A percentile compares a stretch with the other conserved stretches of the same genome.
Conservation (phyloP, 805 yeast species). For the Lachancea meyersii region DNA sequence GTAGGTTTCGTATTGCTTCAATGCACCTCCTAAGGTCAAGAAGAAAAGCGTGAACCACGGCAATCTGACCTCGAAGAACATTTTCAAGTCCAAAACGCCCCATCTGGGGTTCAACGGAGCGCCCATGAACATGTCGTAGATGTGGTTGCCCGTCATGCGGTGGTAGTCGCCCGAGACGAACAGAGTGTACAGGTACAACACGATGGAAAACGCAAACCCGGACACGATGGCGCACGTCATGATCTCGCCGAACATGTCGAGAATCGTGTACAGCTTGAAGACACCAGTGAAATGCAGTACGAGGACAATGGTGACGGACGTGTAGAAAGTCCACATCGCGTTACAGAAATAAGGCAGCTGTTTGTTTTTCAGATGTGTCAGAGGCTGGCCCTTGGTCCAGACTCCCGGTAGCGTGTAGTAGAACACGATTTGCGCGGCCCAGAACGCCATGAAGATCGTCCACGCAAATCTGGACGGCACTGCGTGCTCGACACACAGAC, state of each 20-base stretch:
- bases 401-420: slow-evolving; percentile 87
- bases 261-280: slow-evolving; percentile 64
- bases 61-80: slow-evolving; percentile 94
- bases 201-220: slow-evolving; percentile 66
- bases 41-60: slow-evolving; percentile 93
- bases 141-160: slow-evolving; percentile 82
- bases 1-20: slow-evolving; percentile 74
- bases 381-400: slow-evolving; percentile 92
- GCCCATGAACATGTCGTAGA: slow-evolving; percentile 94
- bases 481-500: slow-evolving; percentile 45
- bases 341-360: slow-evolving; percentile 91
- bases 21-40: slow-evolving; percentile 63
- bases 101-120: slow-evolving; percentile 95
- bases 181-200: slow-evolving; percentile 63
- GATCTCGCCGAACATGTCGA: slow-evolving; percentile 82
- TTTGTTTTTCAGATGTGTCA: slow-evolving; percentile 68
- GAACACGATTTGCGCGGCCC: slow-evolving; percentile 60
- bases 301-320: slow-evolving; percentile 51
- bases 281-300: slow-evolving; percentile 66
- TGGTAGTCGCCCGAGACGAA: slow-evolving; percentile 68
- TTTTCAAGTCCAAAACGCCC: slow-evolving; percentile 87
- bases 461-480: slow-evolving; percentile 58
- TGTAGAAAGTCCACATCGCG: slow-evolving; percentile 80
- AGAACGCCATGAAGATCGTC: slow-evolving; percentile 64
- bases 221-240: slow-evolving; percentile 85